Conservation (phyloP, 2,329 filamentous ascomycete species). For the Alternaria atra region DNA sequence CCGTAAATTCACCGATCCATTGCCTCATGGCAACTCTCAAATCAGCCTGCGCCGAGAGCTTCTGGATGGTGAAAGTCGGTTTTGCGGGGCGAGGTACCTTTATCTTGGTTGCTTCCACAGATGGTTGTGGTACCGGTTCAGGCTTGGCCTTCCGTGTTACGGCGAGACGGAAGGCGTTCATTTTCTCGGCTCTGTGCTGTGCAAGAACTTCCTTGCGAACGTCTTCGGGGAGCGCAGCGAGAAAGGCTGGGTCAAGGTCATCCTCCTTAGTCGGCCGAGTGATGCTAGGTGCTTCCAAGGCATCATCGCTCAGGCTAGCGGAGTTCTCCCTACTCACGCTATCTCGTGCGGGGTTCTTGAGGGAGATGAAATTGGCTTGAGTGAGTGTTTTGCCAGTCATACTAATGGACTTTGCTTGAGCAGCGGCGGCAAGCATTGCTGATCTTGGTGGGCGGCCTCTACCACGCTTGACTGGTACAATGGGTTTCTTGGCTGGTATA, state of each 20-base stretch:
- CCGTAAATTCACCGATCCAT: conserved; percentile 77
- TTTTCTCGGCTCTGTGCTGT: conserved; percentile 65
- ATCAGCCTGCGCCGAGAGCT: conserved; percentile 66
- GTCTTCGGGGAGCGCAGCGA: conserved; percentile 83
- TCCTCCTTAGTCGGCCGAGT: conserved; percentile 11
- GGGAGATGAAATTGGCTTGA: conserved; percentile 76
- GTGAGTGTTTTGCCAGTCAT: conserved; percentile 59
- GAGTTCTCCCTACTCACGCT: conserved; percentile 22
- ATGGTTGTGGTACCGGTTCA: conserved; percentile 29
- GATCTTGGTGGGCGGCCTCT: conserved; percentile 58
- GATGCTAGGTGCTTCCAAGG: conserved; percentile 32
- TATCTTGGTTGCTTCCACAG: conserved; percentile 21
- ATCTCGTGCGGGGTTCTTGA: conserved; percentile 36
- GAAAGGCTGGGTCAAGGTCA: conserved; percentile 67
- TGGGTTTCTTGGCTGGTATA: conserved; percentile 60
- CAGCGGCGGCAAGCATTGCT: conserved; percentile 57
- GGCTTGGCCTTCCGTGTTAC: conserved; percentile 38
- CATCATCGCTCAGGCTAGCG: conserved; percentile 29
- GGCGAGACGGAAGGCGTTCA: conserved; percentile 39
- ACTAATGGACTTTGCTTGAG: conserved; percentile 56
- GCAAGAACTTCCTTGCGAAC: conserved; percentile 71
- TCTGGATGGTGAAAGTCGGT: conserved; percentile 70
- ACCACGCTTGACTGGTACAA: conserved; percentile 71
- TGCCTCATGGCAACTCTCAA: conserved; percentile 76
- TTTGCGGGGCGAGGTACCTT: conserved; percentile 61